Evolutionary conservation across 208 protist species (phyloP).

Genomic region (Acanthamoeba healyi): DNA sequence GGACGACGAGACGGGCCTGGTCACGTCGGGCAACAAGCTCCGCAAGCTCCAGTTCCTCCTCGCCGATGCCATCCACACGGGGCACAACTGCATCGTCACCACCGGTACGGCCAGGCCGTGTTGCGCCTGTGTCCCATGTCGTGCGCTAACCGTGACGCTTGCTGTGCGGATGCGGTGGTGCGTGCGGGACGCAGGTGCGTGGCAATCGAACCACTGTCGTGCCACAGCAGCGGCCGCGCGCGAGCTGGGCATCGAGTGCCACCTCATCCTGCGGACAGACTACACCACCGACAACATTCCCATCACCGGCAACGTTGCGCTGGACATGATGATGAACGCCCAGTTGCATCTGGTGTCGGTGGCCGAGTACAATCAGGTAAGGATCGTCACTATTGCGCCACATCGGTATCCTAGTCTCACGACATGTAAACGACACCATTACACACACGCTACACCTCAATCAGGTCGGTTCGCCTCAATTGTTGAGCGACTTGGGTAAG

Average conservation of each 20-base stretch:
- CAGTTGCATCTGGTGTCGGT: slow-evolving; percentile 66
- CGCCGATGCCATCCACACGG: slow-evolving; percentile 67
- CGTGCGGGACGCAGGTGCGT: slow-evolving; percentile 24
- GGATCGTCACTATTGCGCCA: background rate
- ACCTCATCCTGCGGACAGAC: slow-evolving; percentile 78
- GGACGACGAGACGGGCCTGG: slow-evolving; percentile 75
- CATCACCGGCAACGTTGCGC: slow-evolving; percentile 75
- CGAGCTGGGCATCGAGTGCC: slow-evolving; percentile 73
- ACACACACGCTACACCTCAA: background rate
- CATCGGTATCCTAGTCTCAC: background rate
- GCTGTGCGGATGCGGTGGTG: background rate
- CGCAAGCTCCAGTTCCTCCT: slow-evolving; percentile 85
- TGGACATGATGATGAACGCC: slow-evolving; percentile 79
- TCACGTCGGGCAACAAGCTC: slow-evolving; percentile 82
- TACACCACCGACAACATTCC: background rate
- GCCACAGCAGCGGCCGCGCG: slow-evolving; percentile 78
- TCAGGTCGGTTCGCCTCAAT: background rate
- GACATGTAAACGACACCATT: background rate
- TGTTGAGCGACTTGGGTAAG: slow-evolving; percentile 25
- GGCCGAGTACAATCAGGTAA: slow-evolving; percentile 17
- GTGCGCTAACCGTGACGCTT: background rate
- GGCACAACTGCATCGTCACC: slow-evolving; percentile 73
- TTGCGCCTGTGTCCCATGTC: background rate
- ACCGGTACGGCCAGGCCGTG: background rate
- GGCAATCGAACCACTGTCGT: slow-evolving; percentile 81